These are phyloP conservation scores for Apocynum venetum DNA, from an alignment of 257 asterid species.

Conservation along the genomic window DNA sequence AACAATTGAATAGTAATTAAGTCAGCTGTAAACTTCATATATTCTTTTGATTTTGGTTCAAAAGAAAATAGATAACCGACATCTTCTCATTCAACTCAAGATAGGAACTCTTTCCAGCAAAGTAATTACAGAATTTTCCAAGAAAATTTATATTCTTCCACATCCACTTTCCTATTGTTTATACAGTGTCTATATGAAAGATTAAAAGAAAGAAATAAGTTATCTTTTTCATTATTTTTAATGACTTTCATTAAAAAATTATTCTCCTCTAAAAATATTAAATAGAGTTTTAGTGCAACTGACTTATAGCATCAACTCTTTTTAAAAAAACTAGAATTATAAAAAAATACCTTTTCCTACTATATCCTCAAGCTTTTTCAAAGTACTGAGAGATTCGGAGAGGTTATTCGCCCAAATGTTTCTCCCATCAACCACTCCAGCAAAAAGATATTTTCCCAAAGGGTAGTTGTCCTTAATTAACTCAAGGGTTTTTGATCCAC, in stretches of 20 bases:
- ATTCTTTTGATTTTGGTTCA: background rate
- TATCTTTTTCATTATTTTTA: background rate
- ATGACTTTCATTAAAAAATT: background rate
- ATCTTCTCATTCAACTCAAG: background rate
- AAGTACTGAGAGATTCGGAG: conserved; percentile 52
- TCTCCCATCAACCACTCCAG: conserved; percentile 98
- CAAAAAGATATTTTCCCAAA: conserved; percentile 81
- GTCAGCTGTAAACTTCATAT: background rate
- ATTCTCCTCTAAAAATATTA: background rate
- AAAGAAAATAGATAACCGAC: too few relatives aligned
- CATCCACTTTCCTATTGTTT: background rate
- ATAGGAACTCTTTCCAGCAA: background rate
- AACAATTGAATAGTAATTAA: background rate
- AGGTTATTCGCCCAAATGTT: conserved; percentile 97
- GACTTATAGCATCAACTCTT: background rate
- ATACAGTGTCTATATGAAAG: background rate
- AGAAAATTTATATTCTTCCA: too few relatives aligned
- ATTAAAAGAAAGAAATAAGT: background rate
- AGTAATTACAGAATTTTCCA: too few relatives aligned
- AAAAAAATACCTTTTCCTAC: conserved; percentile 72
- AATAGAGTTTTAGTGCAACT: background rate
- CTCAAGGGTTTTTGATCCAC: conserved; percentile 74
- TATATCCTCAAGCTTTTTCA: conserved; percentile 61
- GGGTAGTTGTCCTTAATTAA: conserved; percentile 76
- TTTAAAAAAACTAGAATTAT: background rate